phyloP scores from a whole-genome alignment of 2,329 filamentous ascomycete genomes.

The Colletotrichum plurivorum region DNA sequence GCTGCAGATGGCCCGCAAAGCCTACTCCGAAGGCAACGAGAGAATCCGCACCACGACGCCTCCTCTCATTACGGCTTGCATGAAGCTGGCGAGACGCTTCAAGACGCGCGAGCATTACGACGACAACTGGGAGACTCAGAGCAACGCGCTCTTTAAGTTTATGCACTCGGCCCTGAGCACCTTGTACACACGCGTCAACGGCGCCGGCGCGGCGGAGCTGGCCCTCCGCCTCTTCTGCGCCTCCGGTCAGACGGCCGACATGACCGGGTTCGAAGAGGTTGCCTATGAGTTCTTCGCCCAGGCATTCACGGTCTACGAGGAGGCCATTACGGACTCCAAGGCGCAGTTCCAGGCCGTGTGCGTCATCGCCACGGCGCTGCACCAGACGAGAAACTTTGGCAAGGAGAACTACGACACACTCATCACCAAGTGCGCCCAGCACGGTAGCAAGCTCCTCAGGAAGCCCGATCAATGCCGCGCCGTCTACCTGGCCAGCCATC shows the following conservation, averaged over 20 bases:
- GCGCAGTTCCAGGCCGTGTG: conserved; percentile 99
- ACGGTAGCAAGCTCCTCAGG: conserved; percentile 95
- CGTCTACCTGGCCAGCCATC: conserved; percentile 94
- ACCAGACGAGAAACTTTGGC: conserved; percentile 90
- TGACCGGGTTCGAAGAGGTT: conserved; percentile 93
- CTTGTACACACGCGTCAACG: conserved; percentile 87
- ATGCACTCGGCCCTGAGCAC: conserved; percentile 90
- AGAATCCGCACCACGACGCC: conserved; percentile 96
- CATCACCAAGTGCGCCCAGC: conserved; percentile 96
- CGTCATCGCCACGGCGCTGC: conserved; percentile 89
- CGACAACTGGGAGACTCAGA: conserved; percentile 74
- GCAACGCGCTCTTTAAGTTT: conserved; percentile 92
- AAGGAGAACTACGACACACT: conserved; percentile 99
- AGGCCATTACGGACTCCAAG: conserved; percentile 93
- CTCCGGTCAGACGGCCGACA: conserved; percentile 92
- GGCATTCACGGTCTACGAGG: conserved; percentile 98
- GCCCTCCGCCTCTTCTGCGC: conserved; percentile 90
- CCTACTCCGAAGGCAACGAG: conserved; percentile 92
- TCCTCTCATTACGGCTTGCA: conserved; percentile 88
- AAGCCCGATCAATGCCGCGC: conserved; percentile 98
- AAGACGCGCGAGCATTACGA: conserved; percentile 90
- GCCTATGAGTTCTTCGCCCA: conserved; percentile 99
- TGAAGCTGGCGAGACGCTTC: conserved; percentile 90
- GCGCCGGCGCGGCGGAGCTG: conserved; percentile 85
- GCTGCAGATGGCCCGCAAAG: conserved; percentile 87